Conservation (phyloP, 176 grass and related monocot species). For the Musa troglodytarum region DNA sequence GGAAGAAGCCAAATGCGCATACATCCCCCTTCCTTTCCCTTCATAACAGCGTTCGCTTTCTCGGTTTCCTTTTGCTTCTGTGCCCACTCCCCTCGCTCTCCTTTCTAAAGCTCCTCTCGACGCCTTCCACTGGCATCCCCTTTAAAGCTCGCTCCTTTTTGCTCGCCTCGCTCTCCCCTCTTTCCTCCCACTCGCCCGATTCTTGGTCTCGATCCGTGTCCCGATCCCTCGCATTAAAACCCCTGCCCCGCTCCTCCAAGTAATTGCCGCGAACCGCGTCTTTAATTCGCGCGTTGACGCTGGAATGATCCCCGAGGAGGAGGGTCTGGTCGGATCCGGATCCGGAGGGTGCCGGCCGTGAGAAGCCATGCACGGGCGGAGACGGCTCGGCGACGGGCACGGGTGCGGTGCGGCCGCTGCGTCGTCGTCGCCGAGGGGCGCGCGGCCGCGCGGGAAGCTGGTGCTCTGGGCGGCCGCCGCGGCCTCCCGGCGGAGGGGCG, state of each 20-base stretch:
- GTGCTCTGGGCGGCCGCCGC: not conserved
- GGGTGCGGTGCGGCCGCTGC: too few relatives aligned
- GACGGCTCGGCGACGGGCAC: slow-evolving; percentile 17
- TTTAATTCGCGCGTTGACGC: not conserved
- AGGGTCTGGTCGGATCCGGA: slow-evolving; percentile 2
- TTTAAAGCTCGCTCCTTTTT: not conserved
- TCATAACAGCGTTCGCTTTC: too few relatives aligned
- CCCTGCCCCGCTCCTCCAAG: not conserved
- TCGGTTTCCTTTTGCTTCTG: too few relatives aligned
- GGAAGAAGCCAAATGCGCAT: too few relatives aligned
- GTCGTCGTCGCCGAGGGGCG: not conserved
- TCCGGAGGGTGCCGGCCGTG: not conserved
- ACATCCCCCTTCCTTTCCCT: too few relatives aligned
- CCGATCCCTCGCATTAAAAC: not conserved
- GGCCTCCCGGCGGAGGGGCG: slow-evolving; percentile 27
- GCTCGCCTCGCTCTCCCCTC: not conserved
- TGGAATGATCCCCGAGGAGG: not conserved
- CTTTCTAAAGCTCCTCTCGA: not conserved
- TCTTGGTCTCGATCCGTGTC: not conserved
- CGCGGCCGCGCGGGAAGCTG: slow-evolving; percentile 19
- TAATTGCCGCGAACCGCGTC: not conserved
- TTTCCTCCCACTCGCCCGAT: not conserved
- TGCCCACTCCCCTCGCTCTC: too few relatives aligned
- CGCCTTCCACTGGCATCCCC: not conserved
- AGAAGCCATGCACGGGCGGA: slow-evolving; percentile 9